Conservation (phyloP, 2,329 filamentous ascomycete genomes). For the Plenodomus biglobosus region DNA sequence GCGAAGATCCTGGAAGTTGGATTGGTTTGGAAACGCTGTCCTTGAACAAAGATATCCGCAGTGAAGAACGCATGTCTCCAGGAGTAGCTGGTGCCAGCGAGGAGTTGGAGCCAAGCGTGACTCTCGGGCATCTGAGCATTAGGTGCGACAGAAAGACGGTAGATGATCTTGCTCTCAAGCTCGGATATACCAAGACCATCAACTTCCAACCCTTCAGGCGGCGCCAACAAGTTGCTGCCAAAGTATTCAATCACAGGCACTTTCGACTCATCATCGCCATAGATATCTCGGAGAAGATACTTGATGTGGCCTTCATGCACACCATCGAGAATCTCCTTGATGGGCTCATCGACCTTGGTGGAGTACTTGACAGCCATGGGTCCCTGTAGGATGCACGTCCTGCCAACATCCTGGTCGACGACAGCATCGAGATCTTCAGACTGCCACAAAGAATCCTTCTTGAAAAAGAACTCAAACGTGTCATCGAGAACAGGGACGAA, state of each 20-base stretch:
- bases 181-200: slow-evolving; percentile 85
- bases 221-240: slow-evolving; percentile 78
- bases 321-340: slow-evolving; percentile 90
- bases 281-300: slow-evolving; percentile 75
- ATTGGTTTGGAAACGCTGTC: slow-evolving; percentile 96
- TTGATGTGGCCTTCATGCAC: slow-evolving; percentile 89
- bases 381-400: slow-evolving; percentile 94
- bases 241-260: slow-evolving; percentile 94
- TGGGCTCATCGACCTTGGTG: slow-evolving; percentile 84
- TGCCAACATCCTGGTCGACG: slow-evolving; percentile 90
- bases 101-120: slow-evolving; percentile 82
- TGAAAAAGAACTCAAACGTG: slow-evolving; percentile 99
- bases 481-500: slow-evolving; percentile 96
- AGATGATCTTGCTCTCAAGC: slow-evolving; percentile 77
- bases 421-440: slow-evolving; percentile 97
- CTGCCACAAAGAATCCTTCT: slow-evolving; percentile 99
- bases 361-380: slow-evolving; percentile 91
- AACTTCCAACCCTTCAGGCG: slow-evolving; percentile 66
- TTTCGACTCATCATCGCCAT: slow-evolving; percentile 68
- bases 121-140: slow-evolving; percentile 73
- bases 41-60: slow-evolving; percentile 90
- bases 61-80: slow-evolving; percentile 96
- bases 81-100: slow-evolving; percentile 82
- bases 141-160: slow-evolving; percentile 76
- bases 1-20: slow-evolving; percentile 90